Evolutionary conservation across 768 basidiomycete genomes (phyloP), one percentile per base, ranked within the genome.

Genomic region (Lactifluus subvellereus): DNA sequence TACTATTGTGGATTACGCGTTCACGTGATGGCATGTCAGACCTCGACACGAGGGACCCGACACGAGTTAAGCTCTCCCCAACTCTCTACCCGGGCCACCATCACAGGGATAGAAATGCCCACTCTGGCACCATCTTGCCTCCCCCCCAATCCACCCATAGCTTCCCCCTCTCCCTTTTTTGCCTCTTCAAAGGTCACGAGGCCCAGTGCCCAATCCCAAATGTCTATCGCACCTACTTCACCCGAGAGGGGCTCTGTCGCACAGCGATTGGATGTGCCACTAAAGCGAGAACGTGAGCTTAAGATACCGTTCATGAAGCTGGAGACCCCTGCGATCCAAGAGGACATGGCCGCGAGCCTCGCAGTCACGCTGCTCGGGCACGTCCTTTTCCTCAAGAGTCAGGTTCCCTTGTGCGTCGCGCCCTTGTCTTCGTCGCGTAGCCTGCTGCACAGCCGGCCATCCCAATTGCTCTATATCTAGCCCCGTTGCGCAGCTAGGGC

Each of bases 351-450:
- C 10, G 83, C 86, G 1, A 79, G 79, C 22, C 79, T 92, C 2
- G 83, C 87, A 2, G 76, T 78, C 13, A 82, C 80, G 61, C 72
- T 90, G 32, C 74, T 92, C 0, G 83, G 84, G 0, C 88, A 91
- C 69, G 79, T 90, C 2, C 71, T 91, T 18, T 92, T 88, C 69
- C 75, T 91, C 59, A 92, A 91, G 71, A 86, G 81, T 65, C 89
- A 91, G 68, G 77, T 91, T 0, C 89, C 89, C 1, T 84, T 91
- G 89, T 91, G 69, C 74, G 88, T 80, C 5, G 30, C 37, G 13
- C 49, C 20, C 22, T 45, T 33, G 0, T 38, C 35, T 22, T 37
- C 35, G 8, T 5, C 16, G 16, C 48, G 30, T 53, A 11, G 27
- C 40, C 10, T 11, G 43, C 48, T 32, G 43, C 58, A 54, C 35